These are phyloP conservation scores for Huntiella bhutanensis DNA, from an alignment of 2,329 filamentous ascomycete species.

Conservation along the genomic window DNA sequence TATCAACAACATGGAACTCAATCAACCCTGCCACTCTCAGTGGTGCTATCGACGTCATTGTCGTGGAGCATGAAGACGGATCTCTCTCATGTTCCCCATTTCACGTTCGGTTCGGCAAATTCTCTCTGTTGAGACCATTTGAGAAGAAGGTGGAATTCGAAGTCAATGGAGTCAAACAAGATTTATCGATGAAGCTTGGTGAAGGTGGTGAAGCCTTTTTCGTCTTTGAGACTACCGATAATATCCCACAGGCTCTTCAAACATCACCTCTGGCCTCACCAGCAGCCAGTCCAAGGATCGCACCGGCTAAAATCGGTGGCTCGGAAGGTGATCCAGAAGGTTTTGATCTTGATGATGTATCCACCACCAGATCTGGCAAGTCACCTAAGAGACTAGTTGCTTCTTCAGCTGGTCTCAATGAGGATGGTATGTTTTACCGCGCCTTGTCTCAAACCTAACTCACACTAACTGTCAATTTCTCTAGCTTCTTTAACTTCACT, in stretches of 20 bases:
- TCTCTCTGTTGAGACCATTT: slow-evolving; percentile 79
- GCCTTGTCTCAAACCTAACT: neutral
- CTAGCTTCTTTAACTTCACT: slow-evolving; percentile 33
- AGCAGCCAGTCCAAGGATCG: slow-evolving; percentile 59
- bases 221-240: slow-evolving; percentile 85
- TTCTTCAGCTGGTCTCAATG: slow-evolving; percentile 18
- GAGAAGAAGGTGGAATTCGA: slow-evolving; percentile 98
- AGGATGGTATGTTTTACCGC: slow-evolving; percentile 15
- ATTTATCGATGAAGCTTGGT: slow-evolving; percentile 95
- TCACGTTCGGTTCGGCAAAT: slow-evolving; percentile 97
- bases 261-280: slow-evolving; percentile 89
- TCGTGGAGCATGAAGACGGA: slow-evolving; percentile 91
- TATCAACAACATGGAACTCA: slow-evolving; percentile 98
- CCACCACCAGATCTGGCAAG: slow-evolving; percentile 35
- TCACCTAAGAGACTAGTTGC: slow-evolving; percentile 29
- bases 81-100: slow-evolving; percentile 82
- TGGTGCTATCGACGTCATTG: slow-evolving; percentile 96
- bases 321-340: slow-evolving; percentile 12
- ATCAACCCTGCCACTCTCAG: slow-evolving; percentile 96
- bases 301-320: slow-evolving; percentile 17
- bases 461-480: neutral
- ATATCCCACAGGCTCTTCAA: slow-evolving; percentile 81
- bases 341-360: slow-evolving; percentile 41
- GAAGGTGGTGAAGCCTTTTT: slow-evolving; percentile 98
- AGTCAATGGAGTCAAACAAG: slow-evolving; percentile 80